Evolutionary conservation across 2,329 filamentous ascomycete species (phyloP).

Genomic region (Pestalotiopsis sp.): DNA sequence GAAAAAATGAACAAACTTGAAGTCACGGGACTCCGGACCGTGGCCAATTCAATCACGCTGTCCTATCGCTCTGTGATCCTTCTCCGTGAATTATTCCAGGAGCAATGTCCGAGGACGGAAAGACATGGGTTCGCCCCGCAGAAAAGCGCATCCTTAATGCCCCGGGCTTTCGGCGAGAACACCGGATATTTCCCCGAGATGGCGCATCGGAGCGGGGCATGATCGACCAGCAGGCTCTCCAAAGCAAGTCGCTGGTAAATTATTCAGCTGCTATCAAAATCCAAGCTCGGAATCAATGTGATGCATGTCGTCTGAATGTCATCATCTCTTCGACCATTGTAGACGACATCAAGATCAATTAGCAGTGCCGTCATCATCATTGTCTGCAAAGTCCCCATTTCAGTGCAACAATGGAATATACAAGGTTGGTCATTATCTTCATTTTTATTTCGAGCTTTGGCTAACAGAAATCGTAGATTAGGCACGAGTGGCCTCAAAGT

Average conservation of each 20-base stretch:
- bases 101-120: background rate
- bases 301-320: background rate
- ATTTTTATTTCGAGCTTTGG: background rate
- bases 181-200: background rate
- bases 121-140: background rate
- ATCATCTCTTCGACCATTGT: background rate
- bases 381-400: background rate
- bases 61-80: too few relatives aligned
- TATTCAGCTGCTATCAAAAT: background rate
- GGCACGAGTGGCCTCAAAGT: constrained; percentile 43
- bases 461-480: constrained; percentile 26
- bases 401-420: background rate
- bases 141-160: background rate
- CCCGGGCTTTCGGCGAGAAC: background rate
- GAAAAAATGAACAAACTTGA: too few relatives aligned
- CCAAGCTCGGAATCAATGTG: background rate
- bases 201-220: constrained; percentile 15
- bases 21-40: too few relatives aligned
- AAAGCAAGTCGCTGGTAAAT: background rate
- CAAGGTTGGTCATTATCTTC: background rate
- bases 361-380: background rate
- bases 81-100: background rate
- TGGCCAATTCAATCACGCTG: too few relatives aligned
- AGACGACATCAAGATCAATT: background rate
- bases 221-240: background rate